phyloP scores from a whole-genome alignment of 192 early-diverging fungal species.

The Mortierella claussenii region DNA sequence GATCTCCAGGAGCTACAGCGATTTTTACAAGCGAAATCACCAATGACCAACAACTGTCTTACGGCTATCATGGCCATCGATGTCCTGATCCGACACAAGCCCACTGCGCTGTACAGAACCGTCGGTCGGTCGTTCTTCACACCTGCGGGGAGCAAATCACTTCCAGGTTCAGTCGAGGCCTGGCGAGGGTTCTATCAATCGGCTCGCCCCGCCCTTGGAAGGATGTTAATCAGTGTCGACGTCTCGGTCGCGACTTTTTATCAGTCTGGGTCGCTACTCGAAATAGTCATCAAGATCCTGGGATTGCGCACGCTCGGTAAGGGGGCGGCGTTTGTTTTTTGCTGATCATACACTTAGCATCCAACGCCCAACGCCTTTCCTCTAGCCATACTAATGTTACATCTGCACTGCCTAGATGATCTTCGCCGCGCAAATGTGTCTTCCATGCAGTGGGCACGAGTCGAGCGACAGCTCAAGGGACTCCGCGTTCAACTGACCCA shows the following conservation, averaged over 20 bases:
- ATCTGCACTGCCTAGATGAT: constrained; percentile 54
- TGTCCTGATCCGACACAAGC: constrained; percentile 81
- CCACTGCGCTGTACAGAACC: constrained; percentile 75
- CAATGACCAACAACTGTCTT: constrained; percentile 51
- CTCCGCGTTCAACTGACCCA: constrained; percentile 65
- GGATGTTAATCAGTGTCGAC: constrained; percentile 77
- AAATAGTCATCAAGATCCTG: constrained; percentile 74
- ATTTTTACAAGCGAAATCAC: constrained; percentile 61
- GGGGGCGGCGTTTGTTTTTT: not conserved
- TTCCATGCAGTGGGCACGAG: constrained; percentile 44
- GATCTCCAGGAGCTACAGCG: constrained; percentile 66
- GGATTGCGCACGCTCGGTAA: too few relatives aligned
- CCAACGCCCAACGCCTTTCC: too few relatives aligned
- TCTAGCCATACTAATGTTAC: too few relatives aligned
- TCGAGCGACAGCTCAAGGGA: constrained; percentile 63
- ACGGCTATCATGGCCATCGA: constrained; percentile 75
- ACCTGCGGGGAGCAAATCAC: constrained; percentile 54
- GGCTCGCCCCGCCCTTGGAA: constrained; percentile 76
- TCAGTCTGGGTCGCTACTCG: constrained; percentile 71
- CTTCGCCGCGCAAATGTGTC: constrained; percentile 52
- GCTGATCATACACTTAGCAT: too few relatives aligned
- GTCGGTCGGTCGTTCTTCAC: constrained; percentile 93
- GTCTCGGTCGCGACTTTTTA: constrained; percentile 74
- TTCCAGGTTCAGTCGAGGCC: constrained; percentile 79
- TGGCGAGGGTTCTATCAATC: constrained; percentile 95